Base-by-base conservation (phyloP, 1,139 yeast genomes). In the Taphrina wiesneri region DNA sequence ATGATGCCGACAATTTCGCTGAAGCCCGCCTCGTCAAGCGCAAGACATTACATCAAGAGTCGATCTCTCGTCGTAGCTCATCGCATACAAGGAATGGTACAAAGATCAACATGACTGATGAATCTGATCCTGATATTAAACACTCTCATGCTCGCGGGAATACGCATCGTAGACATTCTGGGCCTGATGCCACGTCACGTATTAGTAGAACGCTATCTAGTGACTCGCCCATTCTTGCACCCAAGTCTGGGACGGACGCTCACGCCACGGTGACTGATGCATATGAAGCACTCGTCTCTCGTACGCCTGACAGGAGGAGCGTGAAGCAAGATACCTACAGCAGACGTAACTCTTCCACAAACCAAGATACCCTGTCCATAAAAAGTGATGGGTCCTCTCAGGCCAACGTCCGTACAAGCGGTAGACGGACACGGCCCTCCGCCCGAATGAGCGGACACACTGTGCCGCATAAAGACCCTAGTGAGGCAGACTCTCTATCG, bases 401-500 rank as follows among this genome's bases (percentile, higher is more conserved):
- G 2, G 17, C 41, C 28, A 21, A 11, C 25, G 9, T 52, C 15
- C 41, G 56, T 15, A 52, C 41, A 17, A 52, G 56, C 21, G 41
- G 43, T 9, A 9, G 56, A 52, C 34, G 53, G 32, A 19, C 28
- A 6, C 15, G 36, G 23, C 56, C 56, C 5, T 49, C 53, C 15
- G 25, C 41, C 1, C 32, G 36, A 13, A 17, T 34, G 28, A 13
- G 25, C 36, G 45, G 43, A 2, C 25, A 45, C 26, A 21, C n/a
- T n/a, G 45, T 23, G 19, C 28, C 45, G 23, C 56, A 32, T 25
- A 34, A 52, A 19, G 56, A 52, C 25, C 25, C 56, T 1, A 52
- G 45, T 17, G 56, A 52, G 21, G 45, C 45, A 7, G 56, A 52
- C 36, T 52, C 56, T 9, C 43, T 52, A 15, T 34, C 56, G 7